Base-by-base conservation (phyloP, 768 basidiomycete species). In the Lyophyllum shimeji region DNA sequence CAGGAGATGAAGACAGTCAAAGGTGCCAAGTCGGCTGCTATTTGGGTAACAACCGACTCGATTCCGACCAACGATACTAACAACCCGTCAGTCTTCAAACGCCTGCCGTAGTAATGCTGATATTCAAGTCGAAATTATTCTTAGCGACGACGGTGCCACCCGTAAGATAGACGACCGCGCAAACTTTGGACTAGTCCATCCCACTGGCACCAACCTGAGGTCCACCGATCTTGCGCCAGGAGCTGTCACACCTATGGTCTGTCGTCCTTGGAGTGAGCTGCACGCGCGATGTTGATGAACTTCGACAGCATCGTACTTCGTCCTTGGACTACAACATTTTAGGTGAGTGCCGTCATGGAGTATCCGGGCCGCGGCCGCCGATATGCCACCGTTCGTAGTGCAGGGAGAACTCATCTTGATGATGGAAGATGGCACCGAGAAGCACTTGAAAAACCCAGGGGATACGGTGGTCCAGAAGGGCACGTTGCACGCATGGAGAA, bases 261-360 rank as follows among this genome's bases (percentile, higher is more conserved):
- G 20, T 17, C n/a, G 18, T 29, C 9, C 12, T n/a, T 52, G 34
- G 45, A 11, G 21, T 23, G 12, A 39, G 3, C 11, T 34, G 9
- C 15, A 24, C 3, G 47, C 29, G 18, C 7, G 25, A 45, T 48
- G 44, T 31, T 59, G 23, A 57, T 46, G 13, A 5, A 25, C 18
- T 52, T 71, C 46, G 60, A 31, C 48, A 76, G 71, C 73, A 76
- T 63, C 75, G 83, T 25, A 85, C 84, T 8, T 74, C 74, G 29
- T 84, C 85, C 15, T 62, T 86, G 53, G 85, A 87, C 62, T 81
- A 82, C 62, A 85, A 87, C 59, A 80, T 85, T 23, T 70, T 85
- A 13, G 70, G 83, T 82, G 56, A 58, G 78, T 60, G 15, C 47
- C 0, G 45, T 12, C 20, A 40, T 15, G n/a, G 40, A 20, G 13